Evolutionary conservation across 768 basidiomycete genomes (phyloP), one percentile per base, ranked within the genome.

Genomic region (Boletellus emodensis): DNA sequence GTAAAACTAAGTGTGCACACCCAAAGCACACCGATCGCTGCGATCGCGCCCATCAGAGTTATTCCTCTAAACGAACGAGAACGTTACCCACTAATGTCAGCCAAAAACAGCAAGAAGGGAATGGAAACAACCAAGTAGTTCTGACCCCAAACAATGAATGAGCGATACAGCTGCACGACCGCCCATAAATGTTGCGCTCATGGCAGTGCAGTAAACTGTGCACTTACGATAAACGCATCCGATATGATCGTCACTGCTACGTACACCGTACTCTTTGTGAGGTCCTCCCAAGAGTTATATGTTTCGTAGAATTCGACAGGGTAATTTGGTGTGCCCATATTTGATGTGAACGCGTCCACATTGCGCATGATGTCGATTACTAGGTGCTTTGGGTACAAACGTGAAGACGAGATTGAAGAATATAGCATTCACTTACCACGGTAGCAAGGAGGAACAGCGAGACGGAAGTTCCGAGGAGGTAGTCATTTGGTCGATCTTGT

Each of bases 11-110:
- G 47, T 3, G 47, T 48, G 47, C 41, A 48, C 11, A 48, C 39
- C 47, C 47, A 48, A 15, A 48, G n/a, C 14, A 41, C 35, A 40
- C 47, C 47, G 22, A 48, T 41, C 8, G 33, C 47, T 48, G 40
- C 22, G 13, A 26, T 33, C 17, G 6, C 18, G 38, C 15, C 18
- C 18, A 13, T 22, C 15, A 47, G 37, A 7, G 13, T 6, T 3
- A 35, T 26, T 15, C 7, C 12, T 6, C 3, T 8, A 11, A 15
- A 20, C 22, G 24, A 39, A 20, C 32, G 22, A 40, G 6, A 40
- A n/a, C 32, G 10, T 13, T 14, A 26, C 40, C 12, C 14, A 41
- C 47, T 40, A 14, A 41, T 35, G n/a, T 48, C 47, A 18, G 47
- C 47, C 15, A 48, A 15, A 34, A 41, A 41, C 3, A 48, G 24